Percentiles rank a stretch among this genome's conserved stretches.
These are phyloP conservation scores for Phaseolus lunatus DNA, from an alignment of 306 rosid genomes.

Conservation along the genomic window DNA sequence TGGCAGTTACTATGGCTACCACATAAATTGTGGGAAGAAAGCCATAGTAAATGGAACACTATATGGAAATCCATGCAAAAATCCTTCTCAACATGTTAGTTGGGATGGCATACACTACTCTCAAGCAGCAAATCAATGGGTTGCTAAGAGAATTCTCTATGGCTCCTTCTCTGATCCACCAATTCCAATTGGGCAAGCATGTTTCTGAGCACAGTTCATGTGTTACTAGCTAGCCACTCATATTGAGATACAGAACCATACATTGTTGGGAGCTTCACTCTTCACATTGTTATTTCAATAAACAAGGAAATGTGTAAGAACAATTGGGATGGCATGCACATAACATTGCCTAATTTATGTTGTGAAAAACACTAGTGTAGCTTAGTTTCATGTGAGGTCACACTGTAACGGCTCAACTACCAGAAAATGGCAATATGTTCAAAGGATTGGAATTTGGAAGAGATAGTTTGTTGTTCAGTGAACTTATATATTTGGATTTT, in stretches of 20 bases:
- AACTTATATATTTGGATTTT: neutral
- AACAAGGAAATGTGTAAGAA: neutral
- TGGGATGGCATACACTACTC: slow-evolving; percentile 97
- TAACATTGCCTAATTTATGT: slow-evolving; percentile 34
- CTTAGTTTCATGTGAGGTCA: neutral
- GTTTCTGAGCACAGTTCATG: slow-evolving; percentile 42
- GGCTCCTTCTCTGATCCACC: slow-evolving; percentile 76
- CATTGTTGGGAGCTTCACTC: slow-evolving; percentile 18
- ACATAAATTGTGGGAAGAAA: slow-evolving; percentile 69
- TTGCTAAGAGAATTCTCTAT: slow-evolving; percentile 61
- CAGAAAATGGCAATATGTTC: neutral
- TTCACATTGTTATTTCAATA: slow-evolving; percentile 12
- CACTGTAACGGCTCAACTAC: slow-evolving; percentile 1
- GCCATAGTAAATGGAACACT: slow-evolving; percentile 72
- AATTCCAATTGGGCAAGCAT: slow-evolving; percentile 66
- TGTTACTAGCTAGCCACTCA: slow-evolving; percentile 16
- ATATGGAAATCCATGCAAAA: slow-evolving; percentile 74
- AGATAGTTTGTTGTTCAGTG: neutral
- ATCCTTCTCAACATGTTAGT: slow-evolving; percentile 73
- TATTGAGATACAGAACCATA: neutral
- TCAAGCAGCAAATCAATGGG: slow-evolving; percentile 74
- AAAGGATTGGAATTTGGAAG: neutral
- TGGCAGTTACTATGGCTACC: slow-evolving; percentile 79
- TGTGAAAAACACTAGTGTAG: slow-evolving; percentile 1
- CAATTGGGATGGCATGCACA: neutral